Evolutionary conservation across 306 rosid species (phyloP).

Genomic region (apple (Malus domestica)): DNA sequence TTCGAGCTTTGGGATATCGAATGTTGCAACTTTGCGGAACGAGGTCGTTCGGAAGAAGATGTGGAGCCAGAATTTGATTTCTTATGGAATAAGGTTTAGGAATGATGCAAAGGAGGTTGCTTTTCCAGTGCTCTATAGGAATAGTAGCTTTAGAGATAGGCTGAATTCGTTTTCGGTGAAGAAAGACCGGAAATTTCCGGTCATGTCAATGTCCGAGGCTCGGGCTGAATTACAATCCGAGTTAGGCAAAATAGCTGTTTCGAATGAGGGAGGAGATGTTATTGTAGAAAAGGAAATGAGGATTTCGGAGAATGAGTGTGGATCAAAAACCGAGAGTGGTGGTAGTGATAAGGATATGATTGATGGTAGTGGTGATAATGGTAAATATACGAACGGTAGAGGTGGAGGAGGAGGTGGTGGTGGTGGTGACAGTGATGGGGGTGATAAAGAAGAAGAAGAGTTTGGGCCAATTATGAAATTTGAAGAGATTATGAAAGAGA

Average conservation of each 20-base stretch:
- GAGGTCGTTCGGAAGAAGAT: conserved; percentile 37
- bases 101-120: conserved; percentile 31
- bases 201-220: conserved; percentile 37
- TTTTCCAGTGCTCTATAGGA: conserved; percentile 28
- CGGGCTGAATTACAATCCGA: conserved; percentile 31
- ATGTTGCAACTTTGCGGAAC: conserved; percentile 28
- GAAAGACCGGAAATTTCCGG: conserved; percentile 26
- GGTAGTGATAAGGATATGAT: conserved; percentile 20
- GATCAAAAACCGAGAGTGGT: conserved; percentile 19
- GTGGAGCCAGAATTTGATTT: conserved; percentile 23
- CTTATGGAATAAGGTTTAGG: conserved; percentile 35
- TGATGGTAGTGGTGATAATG: conserved; percentile 22
- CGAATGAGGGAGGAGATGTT: conserved; percentile 27
- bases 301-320: conserved; percentile 23
- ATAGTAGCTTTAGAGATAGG: conserved; percentile 19
- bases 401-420: conserved; percentile 15
- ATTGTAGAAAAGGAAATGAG: conserved; percentile 21
- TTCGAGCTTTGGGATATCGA: conserved; percentile 36
- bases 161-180: conserved; percentile 1
- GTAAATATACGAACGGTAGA: conserved; percentile 6
- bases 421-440: conserved; percentile 17
- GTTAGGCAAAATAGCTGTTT: conserved; percentile 25
- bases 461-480: conserved; percentile 38
- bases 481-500: conserved; percentile 40
- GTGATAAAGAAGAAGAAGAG: conserved; percentile 32